Percentiles rank a stretch among this genome's conserved stretches.
phyloP scores from a whole-genome alignment of 768 basidiomycete genomes.

The Leccinum olivaceopallidum region DNA sequence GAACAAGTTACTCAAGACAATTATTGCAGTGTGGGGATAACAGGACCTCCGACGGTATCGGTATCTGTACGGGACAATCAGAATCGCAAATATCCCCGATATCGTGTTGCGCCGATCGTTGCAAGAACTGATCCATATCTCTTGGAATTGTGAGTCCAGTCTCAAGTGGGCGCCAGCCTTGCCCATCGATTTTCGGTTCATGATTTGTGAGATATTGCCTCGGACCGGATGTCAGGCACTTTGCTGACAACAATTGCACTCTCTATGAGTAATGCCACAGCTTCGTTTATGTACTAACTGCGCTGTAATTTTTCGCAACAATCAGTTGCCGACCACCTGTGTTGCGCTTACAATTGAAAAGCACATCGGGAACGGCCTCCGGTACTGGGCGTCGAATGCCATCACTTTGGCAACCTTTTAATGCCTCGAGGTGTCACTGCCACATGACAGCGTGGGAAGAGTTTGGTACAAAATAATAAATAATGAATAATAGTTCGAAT shows the following conservation, averaged over 20 bases:
- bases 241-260: neutral
- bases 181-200: neutral
- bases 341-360: neutral
- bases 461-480: no score
- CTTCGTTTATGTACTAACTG: neutral
- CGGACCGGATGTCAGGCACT: neutral
- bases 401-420: no score
- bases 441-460: no score
- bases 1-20: no score
- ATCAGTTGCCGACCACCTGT: neutral
- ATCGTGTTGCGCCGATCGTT: neutral
- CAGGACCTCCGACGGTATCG: neutral
- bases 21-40: no score
- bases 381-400: no score
- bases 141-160: no score
- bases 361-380: no score
- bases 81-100: neutral
- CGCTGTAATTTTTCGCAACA: neutral
- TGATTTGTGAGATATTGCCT: neutral
- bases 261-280: no score
- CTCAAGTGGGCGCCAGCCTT: neutral
- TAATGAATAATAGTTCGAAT: no score
- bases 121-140: neutral
- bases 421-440: no score
- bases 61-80: neutral